Conservation (phyloP, 345 rosid genomes). For the Psidium friedrichsthalianum region DNA sequence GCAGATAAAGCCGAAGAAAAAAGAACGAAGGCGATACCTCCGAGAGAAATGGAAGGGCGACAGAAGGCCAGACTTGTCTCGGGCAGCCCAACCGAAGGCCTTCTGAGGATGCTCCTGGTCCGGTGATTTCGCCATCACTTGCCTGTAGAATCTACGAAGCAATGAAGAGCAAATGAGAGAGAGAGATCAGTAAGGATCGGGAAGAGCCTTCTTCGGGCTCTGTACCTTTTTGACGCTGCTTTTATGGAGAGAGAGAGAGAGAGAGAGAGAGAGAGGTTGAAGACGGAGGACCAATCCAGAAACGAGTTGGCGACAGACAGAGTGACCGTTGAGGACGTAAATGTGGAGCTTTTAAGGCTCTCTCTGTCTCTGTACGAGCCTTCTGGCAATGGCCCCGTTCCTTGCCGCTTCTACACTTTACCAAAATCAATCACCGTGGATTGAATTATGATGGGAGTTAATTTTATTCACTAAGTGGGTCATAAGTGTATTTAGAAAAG, state of each 20-base stretch:
- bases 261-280: background rate
- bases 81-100: slow-evolving; percentile 80
- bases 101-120: slow-evolving; percentile 58
- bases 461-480: no score
- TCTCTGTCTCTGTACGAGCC: background rate
- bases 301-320: background rate
- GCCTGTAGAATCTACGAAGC: background rate
- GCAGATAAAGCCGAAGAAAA: no score
- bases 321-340: background rate
- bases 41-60: slow-evolving; percentile 78
- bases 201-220: no score
- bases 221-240: no score
- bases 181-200: no score
- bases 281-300: background rate
- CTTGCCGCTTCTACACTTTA: no score
- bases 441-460: no score
- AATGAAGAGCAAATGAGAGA: background rate
- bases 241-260: background rate
- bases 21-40: slow-evolving; percentile 26
- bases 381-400: no score
- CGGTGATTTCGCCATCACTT: slow-evolving; percentile 47
- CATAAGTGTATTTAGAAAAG: no score
- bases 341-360: background rate
- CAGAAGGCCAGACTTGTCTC: slow-evolving; percentile 51
- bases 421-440: no score